phyloP scores from a whole-genome alignment of 225 moss, liverwort and hornwort species.

The Pleurozium schreberi region DNA sequence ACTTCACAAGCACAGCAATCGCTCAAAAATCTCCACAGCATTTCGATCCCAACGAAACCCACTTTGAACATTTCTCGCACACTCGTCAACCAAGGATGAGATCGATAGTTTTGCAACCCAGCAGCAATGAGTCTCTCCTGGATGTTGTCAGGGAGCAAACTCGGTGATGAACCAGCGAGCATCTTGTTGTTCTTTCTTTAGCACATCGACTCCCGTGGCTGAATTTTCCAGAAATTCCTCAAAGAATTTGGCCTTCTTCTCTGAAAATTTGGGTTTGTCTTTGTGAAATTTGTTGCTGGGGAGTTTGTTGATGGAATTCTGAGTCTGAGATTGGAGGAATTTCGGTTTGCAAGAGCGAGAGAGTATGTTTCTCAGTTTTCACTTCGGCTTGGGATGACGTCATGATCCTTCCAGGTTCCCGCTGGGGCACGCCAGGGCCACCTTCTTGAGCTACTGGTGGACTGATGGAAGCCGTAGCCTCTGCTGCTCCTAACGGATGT shows the following conservation, averaged over 20 bases:
- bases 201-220: no score
- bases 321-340: not conserved
- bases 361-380: slow-evolving; percentile 33
- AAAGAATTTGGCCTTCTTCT: not conserved
- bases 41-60: not conserved
- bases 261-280: not conserved
- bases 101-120: not conserved
- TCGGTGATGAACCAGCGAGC: not conserved
- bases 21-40: not conserved
- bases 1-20: not conserved
- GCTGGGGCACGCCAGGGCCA: no score
- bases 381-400: no score
- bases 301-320: not conserved
- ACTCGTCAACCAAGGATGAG: not conserved
- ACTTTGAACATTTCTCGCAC: not conserved
- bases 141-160: not conserved
- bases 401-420: no score
- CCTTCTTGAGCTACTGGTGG: no score
- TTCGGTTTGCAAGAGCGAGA: not conserved
- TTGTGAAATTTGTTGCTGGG: not conserved
- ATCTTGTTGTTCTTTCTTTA: not conserved
- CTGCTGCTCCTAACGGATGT: no score
- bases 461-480: no score
- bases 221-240: not conserved
- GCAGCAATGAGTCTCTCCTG: not conserved